These are phyloP conservation scores for Peronospora belbahrii DNA, from an alignment of 352 stramenopile genomes.

Conservation along the genomic window DNA sequence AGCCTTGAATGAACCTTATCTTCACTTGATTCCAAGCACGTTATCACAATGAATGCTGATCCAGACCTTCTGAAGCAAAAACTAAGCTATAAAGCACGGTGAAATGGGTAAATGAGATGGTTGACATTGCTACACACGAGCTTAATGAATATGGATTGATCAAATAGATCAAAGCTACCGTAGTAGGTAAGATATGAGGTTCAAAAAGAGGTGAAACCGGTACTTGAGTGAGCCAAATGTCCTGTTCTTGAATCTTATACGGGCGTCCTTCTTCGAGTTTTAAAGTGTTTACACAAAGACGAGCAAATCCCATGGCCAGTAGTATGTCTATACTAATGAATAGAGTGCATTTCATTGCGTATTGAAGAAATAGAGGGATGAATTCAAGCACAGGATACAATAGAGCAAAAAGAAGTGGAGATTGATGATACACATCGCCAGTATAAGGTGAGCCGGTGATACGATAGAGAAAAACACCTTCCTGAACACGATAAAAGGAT, in stretches of 20 bases:
- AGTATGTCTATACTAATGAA: constrained; percentile 52
- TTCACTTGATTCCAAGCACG: too few relatives aligned
- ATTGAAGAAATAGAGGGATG: constrained; percentile 19
- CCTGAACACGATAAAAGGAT: constrained; percentile 50
- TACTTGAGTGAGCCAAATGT: constrained; percentile 67
- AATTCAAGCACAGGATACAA: constrained; percentile 45
- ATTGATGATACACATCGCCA: constrained; percentile 78
- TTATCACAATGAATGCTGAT: too few relatives aligned
- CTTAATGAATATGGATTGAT: constrained; percentile 76
- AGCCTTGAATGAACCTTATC: background rate
- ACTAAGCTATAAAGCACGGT: constrained; percentile 59
- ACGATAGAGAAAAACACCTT: constrained; percentile 50
- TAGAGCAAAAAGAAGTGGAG: constrained; percentile 62
- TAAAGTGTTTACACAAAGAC: constrained; percentile 42
- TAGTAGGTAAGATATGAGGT: constrained; percentile 34
- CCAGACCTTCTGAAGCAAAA: constrained; percentile 52
- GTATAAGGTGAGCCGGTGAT: constrained; percentile 50
- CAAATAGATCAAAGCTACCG: constrained; percentile 50
- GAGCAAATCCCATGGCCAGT: constrained; percentile 48
- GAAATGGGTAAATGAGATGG: constrained; percentile 56
- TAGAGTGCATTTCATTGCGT: constrained; percentile 22
- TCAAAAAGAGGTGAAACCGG: constrained; percentile 65
- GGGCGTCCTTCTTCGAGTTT: constrained; percentile 40
- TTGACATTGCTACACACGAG: constrained; percentile 64
- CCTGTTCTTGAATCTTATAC: constrained; percentile 26